Percentiles rank a stretch among this genome's conserved stretches.
These are phyloP conservation scores for Fusarium tjaetaba DNA, from an alignment of 2,329 filamentous ascomycete species.

Conservation along the genomic window DNA sequence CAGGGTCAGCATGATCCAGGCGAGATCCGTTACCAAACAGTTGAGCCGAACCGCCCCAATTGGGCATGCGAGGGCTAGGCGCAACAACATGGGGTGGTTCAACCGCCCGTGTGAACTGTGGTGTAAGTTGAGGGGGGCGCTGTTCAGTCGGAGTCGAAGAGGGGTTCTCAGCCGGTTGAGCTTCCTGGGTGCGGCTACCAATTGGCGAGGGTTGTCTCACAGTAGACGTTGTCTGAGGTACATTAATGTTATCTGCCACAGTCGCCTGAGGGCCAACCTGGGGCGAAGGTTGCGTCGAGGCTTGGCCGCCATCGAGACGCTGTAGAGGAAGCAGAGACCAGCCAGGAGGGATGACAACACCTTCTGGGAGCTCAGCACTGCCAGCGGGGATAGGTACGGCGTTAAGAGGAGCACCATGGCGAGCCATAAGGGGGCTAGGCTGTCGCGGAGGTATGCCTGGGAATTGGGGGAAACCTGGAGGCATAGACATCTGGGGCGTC, in stretches of 20 bases:
- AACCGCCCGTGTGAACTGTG: slow-evolving; percentile 23
- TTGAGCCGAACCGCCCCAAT: slow-evolving; percentile 62
- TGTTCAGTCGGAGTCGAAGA: slow-evolving; percentile 14
- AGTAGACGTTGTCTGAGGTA: slow-evolving; percentile 14
- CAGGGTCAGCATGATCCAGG: slow-evolving; percentile 37
- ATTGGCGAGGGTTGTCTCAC: slow-evolving; percentile 27
- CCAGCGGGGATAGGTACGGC: slow-evolving; percentile 66
- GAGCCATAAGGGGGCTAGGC: slow-evolving; percentile 55
- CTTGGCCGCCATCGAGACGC: slow-evolving; percentile 55
- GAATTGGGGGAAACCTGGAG: slow-evolving; percentile 34
- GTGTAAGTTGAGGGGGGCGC: slow-evolving; percentile 17
- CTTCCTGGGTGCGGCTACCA: slow-evolving; percentile 27
- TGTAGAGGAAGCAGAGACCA: slow-evolving; percentile 73
- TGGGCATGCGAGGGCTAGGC: slow-evolving; percentile 59
- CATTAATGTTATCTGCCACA: slow-evolving; percentile 21
- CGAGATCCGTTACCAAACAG: slow-evolving; percentile 53
- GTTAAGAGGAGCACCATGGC: slow-evolving; percentile 59
- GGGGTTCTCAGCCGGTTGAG: slow-evolving; percentile 5
- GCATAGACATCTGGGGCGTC: slow-evolving; percentile 28
- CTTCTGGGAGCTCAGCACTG: slow-evolving; percentile 69
- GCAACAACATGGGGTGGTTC: slow-evolving; percentile 54
- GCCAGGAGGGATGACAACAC: slow-evolving; percentile 70
- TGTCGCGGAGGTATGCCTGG: slow-evolving; percentile 48
- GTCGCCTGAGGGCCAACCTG: slow-evolving; percentile 35
- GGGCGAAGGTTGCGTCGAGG: slow-evolving; percentile 38